These are phyloP conservation scores for Pythium phragmiticola DNA, from an alignment of 352 stramenopile genomes.

Conservation along the genomic window DNA sequence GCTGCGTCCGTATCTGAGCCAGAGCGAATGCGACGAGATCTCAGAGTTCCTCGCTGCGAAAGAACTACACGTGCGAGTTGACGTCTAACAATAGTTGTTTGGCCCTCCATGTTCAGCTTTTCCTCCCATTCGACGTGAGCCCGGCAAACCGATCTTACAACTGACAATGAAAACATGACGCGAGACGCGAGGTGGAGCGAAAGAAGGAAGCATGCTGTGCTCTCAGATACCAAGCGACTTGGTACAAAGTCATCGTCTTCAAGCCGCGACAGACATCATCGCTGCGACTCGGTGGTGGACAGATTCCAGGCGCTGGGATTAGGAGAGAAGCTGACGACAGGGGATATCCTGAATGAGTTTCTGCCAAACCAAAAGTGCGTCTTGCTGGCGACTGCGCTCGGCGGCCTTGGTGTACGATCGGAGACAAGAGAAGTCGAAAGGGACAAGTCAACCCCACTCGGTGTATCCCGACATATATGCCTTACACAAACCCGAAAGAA, in stretches of 20 bases:
- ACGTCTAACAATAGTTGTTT: slow-evolving; percentile 28
- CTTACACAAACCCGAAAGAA: background rate
- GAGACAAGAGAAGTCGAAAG: background rate
- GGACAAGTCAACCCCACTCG: background rate
- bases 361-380: slow-evolving; percentile 26
- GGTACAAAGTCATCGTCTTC: background rate
- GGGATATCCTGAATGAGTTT: slow-evolving; percentile 20
- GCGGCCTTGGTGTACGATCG: background rate
- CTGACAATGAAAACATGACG: background rate
- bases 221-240: background rate
- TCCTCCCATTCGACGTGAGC: background rate
- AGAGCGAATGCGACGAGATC: slow-evolving; percentile 61
- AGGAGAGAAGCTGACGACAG: slow-evolving; percentile 4
- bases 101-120: background rate
- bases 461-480: background rate
- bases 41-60: slow-evolving; percentile 68
- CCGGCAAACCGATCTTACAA: background rate
- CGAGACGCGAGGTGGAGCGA: background rate
- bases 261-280: background rate
- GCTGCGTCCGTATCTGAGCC: slow-evolving; percentile 62
- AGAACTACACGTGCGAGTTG: slow-evolving; percentile 64
- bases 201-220: background rate
- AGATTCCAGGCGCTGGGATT: slow-evolving; percentile 11
- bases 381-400: slow-evolving; percentile 5
- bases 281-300: slow-evolving; percentile 2